A percentile compares a stretch with the other conserved stretches of the same genome.
Evolutionary conservation across 768 basidiomycete genomes (phyloP).

Genomic region (Lentinula sp.): DNA sequence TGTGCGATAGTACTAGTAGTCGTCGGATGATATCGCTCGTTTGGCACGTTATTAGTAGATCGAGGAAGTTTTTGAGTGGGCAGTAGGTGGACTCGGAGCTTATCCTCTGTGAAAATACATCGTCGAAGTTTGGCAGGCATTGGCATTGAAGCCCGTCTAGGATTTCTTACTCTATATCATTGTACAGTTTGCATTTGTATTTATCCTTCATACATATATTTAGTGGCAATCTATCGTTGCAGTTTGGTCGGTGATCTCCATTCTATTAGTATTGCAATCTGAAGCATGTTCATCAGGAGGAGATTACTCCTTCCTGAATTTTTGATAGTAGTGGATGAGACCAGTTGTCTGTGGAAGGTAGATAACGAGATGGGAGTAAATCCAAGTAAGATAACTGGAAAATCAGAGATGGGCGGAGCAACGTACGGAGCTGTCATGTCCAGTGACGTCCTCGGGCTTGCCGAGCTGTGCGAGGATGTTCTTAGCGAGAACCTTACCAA

Average conservation of each 20-base stretch:
- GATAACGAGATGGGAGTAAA: neutral
- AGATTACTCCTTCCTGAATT: constrained; percentile 65
- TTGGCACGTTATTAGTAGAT: no score
- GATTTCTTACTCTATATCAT: neutral
- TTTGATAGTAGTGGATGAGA: constrained; percentile 95
- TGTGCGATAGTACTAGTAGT: no score
- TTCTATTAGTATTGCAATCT: neutral
- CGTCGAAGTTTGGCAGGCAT: no score
- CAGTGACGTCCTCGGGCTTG: constrained; percentile 71
- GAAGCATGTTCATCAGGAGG: neutral
- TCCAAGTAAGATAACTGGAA: neutral
- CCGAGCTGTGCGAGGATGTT: constrained; percentile 86
- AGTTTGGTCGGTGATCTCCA: neutral
- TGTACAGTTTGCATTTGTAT: neutral
- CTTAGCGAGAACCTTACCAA: constrained; percentile 97
- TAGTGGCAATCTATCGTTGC: neutral
- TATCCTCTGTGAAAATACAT: no score
- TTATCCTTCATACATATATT: neutral
- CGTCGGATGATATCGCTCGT: no score
- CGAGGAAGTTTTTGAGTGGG: no score
- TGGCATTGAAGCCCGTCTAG: no score
- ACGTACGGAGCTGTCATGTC: constrained; percentile 82
- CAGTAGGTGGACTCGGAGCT: no score
- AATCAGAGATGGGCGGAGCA: constrained; percentile 18
- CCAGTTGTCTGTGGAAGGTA: constrained; percentile 69